Evolutionary conservation across 768 basidiomycete genomes (phyloP).

Genomic region (Lyophyllum decastes): DNA sequence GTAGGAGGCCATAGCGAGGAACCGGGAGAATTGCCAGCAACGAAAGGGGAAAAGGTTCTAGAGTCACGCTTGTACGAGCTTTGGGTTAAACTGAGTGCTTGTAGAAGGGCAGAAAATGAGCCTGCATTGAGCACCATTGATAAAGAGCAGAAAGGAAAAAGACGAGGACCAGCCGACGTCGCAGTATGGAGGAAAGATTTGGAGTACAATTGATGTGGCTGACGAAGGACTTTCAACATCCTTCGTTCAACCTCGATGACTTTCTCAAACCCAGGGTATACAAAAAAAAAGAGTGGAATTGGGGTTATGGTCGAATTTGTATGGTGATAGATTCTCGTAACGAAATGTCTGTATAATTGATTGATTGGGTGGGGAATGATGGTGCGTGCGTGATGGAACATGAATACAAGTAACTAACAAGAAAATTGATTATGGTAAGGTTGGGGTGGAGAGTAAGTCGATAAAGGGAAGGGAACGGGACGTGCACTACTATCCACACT

Average conservation of each 20-base stretch:
- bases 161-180: slow-evolving; percentile 23
- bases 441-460: slow-evolving; percentile 15
- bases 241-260: no score
- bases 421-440: slow-evolving; percentile 27
- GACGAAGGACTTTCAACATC: background rate
- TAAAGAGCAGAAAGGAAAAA: slow-evolving; percentile 6
- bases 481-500: slow-evolving; percentile 50
- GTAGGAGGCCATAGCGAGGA: background rate
- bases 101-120: slow-evolving; percentile 29
- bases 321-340: slow-evolving; percentile 9
- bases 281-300: slow-evolving; percentile 2
- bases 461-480: slow-evolving; percentile 34
- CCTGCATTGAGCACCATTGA: slow-evolving; percentile 25
- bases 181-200: slow-evolving; percentile 2
- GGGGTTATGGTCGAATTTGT: background rate
- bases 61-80: slow-evolving; percentile 30
- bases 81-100: slow-evolving; percentile 29
- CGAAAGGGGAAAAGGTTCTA: slow-evolving; percentile 6
- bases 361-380: slow-evolving; percentile 36
- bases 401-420: slow-evolving; percentile 18
- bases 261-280: no score
- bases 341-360: slow-evolving; percentile 25
- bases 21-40: background rate
- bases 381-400: slow-evolving; percentile 34
- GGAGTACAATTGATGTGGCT: background rate